A percentile compares a stretch with the other conserved stretches of the same genome.
These are phyloP conservation scores for Ceratocystis alfenasii DNA, from an alignment of 2,329 filamentous ascomycete genomes.

Conservation along the genomic window DNA sequence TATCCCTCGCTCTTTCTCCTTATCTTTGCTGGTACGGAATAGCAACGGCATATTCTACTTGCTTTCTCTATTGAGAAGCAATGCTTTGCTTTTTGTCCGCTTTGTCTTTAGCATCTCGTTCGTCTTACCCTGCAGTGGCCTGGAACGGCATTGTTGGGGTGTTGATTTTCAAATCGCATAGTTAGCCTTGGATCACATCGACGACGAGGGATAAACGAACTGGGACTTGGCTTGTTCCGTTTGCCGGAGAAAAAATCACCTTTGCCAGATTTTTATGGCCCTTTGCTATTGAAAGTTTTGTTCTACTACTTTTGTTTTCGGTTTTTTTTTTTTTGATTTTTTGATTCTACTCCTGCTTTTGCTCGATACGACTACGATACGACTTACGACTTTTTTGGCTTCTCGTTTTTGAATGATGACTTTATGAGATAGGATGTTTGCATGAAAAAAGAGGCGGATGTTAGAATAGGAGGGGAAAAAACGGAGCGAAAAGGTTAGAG, in stretches of 20 bases:
- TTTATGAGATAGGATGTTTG: slow-evolving; percentile 2
- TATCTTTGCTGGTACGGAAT: neutral
- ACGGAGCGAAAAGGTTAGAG: neutral
- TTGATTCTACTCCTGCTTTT: neutral
- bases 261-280: neutral
- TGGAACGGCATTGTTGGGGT: slow-evolving; percentile 6
- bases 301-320: neutral
- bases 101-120: neutral
- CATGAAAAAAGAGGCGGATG: neutral
- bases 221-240: neutral
- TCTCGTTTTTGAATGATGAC: slow-evolving; percentile 8
- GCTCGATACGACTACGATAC: slow-evolving; percentile 8
- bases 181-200: neutral
- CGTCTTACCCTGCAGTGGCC: slow-evolving; percentile 1
- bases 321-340: neutral
- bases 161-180: neutral
- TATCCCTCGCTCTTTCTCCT: neutral
- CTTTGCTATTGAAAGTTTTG: neutral
- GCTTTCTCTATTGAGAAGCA: neutral
- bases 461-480: neutral
- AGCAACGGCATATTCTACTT: neutral
- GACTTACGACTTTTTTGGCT: slow-evolving; percentile 9
- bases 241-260: neutral
- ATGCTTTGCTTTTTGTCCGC: neutral
- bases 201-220: neutral